Evolutionary conservation across 805 yeast species (phyloP).

Genomic region (Candida corydali): DNA sequence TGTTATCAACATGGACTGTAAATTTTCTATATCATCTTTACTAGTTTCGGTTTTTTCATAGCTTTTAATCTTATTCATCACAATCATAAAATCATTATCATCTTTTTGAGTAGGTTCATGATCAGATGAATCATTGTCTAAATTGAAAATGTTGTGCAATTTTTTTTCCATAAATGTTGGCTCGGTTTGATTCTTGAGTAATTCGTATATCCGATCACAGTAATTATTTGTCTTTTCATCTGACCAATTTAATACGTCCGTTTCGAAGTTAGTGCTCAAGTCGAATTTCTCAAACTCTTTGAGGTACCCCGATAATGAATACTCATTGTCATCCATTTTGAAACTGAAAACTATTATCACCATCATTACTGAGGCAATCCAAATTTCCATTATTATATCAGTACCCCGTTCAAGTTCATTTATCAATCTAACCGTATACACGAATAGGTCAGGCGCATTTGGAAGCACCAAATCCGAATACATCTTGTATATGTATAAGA

Average conservation of each 20-base stretch:
- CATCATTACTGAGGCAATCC: constrained; percentile 27
- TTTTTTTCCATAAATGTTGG: constrained; percentile 26
- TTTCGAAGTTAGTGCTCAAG: constrained; percentile 13
- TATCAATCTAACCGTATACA: constrained; percentile 21
- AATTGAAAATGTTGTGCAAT: constrained; percentile 28
- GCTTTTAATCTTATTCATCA: background rate
- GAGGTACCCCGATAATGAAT: constrained; percentile 16
- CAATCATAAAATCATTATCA: constrained; percentile 3
- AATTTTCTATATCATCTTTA: constrained; percentile 1
- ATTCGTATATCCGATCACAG: constrained; percentile 46
- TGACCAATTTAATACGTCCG: constrained; percentile 41
- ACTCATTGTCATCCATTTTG: constrained; percentile 9
- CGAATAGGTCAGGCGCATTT: constrained; percentile 46
- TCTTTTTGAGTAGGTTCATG: constrained; percentile 2
- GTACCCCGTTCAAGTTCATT: constrained; percentile 10
- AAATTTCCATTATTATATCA: constrained; percentile 33
- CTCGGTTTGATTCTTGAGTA: constrained; percentile 18
- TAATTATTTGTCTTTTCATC: constrained; percentile 43
- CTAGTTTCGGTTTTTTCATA: background rate
- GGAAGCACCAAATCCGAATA: constrained; percentile 43
- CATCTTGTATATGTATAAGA: constrained; percentile 36
- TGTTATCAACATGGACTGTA: constrained; percentile 2
- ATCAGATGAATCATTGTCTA: constrained; percentile 11
- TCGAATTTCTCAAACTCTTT: constrained; percentile 14
- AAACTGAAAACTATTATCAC: constrained; percentile 29